These are phyloP conservation scores for Nicotiana attenuata DNA, from an alignment of 257 asterid genomes.

Conservation along the genomic window DNA sequence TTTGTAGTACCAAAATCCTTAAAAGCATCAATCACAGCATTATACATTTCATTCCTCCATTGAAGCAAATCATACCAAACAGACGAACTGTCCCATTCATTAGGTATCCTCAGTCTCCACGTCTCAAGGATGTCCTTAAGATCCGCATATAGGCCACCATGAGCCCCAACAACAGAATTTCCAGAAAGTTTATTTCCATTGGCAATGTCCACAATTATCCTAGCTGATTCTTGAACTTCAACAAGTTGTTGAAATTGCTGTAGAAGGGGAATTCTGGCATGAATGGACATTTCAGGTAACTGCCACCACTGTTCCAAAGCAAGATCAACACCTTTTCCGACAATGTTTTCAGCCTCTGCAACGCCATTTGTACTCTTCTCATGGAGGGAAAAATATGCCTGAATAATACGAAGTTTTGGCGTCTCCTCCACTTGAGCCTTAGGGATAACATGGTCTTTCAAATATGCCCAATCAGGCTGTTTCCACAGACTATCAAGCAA, in stretches of 20 bases:
- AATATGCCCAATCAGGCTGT: constrained; percentile 95
- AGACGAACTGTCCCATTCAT: constrained; percentile 98
- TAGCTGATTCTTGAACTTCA: constrained; percentile 97
- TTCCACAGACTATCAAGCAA: constrained; percentile 96
- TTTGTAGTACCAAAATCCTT: constrained; percentile 81
- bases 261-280: constrained; percentile 88
- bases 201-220: constrained; percentile 84
- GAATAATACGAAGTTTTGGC: constrained; percentile 90
- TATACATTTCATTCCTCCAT: constrained; percentile 98
- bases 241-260: constrained; percentile 99
- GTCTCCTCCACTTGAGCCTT: constrained; percentile 98
- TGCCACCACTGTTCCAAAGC: constrained; percentile 99
- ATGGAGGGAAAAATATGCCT: constrained; percentile 96
- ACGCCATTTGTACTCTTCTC: constrained; percentile 89
- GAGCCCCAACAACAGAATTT: constrained; percentile 73
- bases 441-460: constrained; percentile 88
- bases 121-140: constrained; percentile 98
- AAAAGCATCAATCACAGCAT: constrained; percentile 89
- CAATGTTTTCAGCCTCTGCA: constrained; percentile 85
- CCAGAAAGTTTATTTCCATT: constrained; percentile 84
- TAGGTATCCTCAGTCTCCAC: constrained; percentile 96
- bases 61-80: constrained; percentile 98
- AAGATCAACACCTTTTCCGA: constrained; percentile 93
- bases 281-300: constrained; percentile 96
- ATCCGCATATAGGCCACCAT: constrained; percentile 83